phyloP scores from a whole-genome alignment of 306 rosid genomes.

The Quercus variabilis region DNA sequence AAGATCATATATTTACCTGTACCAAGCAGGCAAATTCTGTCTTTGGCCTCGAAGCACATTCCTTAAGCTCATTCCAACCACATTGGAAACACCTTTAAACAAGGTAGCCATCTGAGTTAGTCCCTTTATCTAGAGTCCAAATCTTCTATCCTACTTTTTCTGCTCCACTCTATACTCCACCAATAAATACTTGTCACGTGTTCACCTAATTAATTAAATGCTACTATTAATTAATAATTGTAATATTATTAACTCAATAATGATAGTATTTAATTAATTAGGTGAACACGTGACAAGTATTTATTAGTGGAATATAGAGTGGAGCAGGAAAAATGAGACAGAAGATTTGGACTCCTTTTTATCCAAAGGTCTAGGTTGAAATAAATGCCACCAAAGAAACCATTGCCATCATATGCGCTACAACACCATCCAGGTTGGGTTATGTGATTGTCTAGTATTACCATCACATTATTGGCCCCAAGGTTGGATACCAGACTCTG shows the following conservation, averaged over 20 bases:
- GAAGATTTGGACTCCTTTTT: too few relatives aligned
- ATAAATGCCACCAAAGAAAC: slow-evolving; percentile 67
- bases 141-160: too few relatives aligned
- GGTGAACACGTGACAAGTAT: too few relatives aligned
- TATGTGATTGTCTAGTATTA: slow-evolving; percentile 70
- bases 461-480: slow-evolving; percentile 63
- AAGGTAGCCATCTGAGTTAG: slow-evolving; percentile 69
- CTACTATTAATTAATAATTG: too few relatives aligned
- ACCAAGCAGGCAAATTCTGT: slow-evolving; percentile 74
- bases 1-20: slow-evolving; percentile 35
- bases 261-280: too few relatives aligned
- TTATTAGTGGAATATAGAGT: too few relatives aligned
- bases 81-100: slow-evolving; percentile 54
- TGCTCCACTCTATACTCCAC: too few relatives aligned
- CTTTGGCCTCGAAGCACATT: slow-evolving; percentile 81
- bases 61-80: slow-evolving; percentile 84
- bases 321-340: too few relatives aligned
- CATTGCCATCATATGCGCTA: slow-evolving; percentile 57
- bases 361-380: slow-evolving; percentile 68
- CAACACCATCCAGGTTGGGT: slow-evolving; percentile 84
- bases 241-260: too few relatives aligned
- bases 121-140: too few relatives aligned
- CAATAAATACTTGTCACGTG: too few relatives aligned
- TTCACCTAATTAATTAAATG: too few relatives aligned
- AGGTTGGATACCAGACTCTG: slow-evolving; percentile 66